Evolutionary conservation across 1,284 basidiomycete genomes (phyloP).

Genomic region (Fomitopsis betulina): DNA sequence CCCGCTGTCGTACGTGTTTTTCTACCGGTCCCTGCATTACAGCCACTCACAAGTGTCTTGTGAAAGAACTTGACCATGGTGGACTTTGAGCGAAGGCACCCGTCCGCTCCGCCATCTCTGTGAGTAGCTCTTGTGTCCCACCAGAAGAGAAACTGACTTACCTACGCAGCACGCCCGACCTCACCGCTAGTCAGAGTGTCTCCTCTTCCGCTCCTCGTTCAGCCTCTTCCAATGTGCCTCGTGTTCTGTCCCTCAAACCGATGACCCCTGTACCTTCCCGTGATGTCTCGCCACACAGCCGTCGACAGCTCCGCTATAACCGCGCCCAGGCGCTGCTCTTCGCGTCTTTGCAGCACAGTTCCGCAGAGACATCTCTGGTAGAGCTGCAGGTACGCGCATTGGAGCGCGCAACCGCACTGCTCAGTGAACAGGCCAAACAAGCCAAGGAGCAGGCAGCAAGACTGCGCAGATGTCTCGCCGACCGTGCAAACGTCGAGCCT

Average conservation of each 20-base stretch:
- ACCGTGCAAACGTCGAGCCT: slow-evolving; percentile 32
- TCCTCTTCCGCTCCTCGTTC: background rate
- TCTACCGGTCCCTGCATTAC: background rate
- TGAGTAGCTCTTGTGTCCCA: background rate
- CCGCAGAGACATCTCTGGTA: slow-evolving; percentile 28
- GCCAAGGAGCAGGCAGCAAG: slow-evolving; percentile 37
- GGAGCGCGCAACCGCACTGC: slow-evolving; percentile 35
- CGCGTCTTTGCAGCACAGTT: slow-evolving; percentile 25
- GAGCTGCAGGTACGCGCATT: slow-evolving; percentile 45
- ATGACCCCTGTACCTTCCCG: background rate
- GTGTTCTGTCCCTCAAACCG: background rate
- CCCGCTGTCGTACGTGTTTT: background rate
- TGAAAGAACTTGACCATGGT: background rate
- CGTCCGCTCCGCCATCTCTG: background rate
- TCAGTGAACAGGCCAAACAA: slow-evolving; percentile 42
- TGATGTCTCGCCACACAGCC: slow-evolving; percentile 1
- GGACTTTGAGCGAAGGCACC: background rate
- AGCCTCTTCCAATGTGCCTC: background rate
- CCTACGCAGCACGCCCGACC: background rate
- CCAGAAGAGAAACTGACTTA: background rate
- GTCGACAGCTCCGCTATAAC: slow-evolving; percentile 30
- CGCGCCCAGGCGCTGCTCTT: slow-evolving; percentile 36
- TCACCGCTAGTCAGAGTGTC: background rate
- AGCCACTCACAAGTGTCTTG: background rate
- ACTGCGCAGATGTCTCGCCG: slow-evolving; percentile 34